phyloP scores from a whole-genome alignment of 1,139 yeast genomes.

The Torulaspora pretoriensis region DNA sequence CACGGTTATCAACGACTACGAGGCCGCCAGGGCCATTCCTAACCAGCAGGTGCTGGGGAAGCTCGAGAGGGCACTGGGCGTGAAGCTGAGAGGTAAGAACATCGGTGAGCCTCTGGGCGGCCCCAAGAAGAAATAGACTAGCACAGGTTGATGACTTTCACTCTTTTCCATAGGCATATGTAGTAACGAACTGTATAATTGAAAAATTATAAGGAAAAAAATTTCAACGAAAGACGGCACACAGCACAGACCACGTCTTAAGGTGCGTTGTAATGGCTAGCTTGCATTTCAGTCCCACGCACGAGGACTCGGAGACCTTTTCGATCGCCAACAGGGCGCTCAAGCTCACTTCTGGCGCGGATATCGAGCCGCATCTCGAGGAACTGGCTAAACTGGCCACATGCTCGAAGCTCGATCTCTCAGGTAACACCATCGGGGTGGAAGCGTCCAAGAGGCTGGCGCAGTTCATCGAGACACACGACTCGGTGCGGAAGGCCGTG shows the following conservation, averaged over 20 bases:
- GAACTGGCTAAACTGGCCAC: constrained; percentile 44
- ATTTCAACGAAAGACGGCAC: background rate
- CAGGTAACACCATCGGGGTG: constrained; percentile 92
- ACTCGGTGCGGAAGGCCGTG: constrained; percentile 46
- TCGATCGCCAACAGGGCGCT: constrained; percentile 74
- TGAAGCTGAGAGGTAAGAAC: constrained; percentile 92
- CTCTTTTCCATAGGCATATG: background rate
- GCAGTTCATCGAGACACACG: constrained; percentile 45
- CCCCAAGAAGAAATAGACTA: constrained; percentile 38
- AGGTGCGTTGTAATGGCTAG: constrained; percentile 36
- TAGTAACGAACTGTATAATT: constrained; percentile 4
- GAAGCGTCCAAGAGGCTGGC: constrained; percentile 79
- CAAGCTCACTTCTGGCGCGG: constrained; percentile 70
- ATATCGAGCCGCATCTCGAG: constrained; percentile 60
- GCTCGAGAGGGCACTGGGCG: constrained; percentile 90
- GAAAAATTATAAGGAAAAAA: constrained; percentile 1
- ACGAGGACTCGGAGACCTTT: constrained; percentile 36
- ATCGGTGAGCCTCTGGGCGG: constrained; percentile 79
- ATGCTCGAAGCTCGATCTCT: constrained; percentile 65
- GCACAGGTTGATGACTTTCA: constrained; percentile 1
- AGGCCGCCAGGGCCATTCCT: constrained; percentile 94
- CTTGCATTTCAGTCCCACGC: constrained; percentile 36
- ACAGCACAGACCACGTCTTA: background rate
- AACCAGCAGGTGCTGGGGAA: constrained; percentile 91
- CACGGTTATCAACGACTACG: constrained; percentile 90